A percentile compares a stretch with the other conserved stretches of the same genome.
Conservation (phyloP, 177 flowering plant species). For the Tripterygium wilfordii region DNA sequence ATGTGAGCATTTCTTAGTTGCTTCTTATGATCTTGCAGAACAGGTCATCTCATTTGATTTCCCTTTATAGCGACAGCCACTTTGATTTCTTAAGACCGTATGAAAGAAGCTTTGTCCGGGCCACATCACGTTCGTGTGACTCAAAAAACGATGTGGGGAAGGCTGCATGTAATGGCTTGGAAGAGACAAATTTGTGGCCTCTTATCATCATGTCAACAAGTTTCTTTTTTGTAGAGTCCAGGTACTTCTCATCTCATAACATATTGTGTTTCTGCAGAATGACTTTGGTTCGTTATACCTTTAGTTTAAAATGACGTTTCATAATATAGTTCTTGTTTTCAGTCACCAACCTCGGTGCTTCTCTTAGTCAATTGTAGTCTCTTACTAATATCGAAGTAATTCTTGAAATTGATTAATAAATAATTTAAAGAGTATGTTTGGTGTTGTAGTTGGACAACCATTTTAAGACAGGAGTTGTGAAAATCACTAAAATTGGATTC, state of each 20-base stretch:
- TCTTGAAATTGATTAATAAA: no score
- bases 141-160: constrained; percentile 7
- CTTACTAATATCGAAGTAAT: no score
- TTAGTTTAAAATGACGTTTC: not conserved
- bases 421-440: no score
- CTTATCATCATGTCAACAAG: constrained; percentile 51
- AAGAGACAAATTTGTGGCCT: constrained; percentile 39
- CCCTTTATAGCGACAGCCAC: constrained; percentile 26
- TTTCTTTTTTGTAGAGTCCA: constrained; percentile 49
- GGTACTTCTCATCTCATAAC: constrained; percentile 30
- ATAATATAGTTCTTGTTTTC: not conserved
- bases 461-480: no score
- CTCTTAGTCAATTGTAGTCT: no score
- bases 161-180: constrained; percentile 13
- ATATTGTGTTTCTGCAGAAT: not conserved
- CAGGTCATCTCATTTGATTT: constrained; percentile 35
- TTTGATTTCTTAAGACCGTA: constrained; percentile 57
- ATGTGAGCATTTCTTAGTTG: constrained; percentile 4
- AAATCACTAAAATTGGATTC: no score
- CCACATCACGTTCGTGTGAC: constrained; percentile 12
- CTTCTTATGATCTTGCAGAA: constrained; percentile 48
- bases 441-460: no score
- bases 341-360: no score
- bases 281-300: not conserved
- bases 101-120: constrained; percentile 21